These are phyloP conservation scores for Chlorella sorokiniana DNA, from an alignment of 139 green algal genomes.

Conservation along the genomic window DNA sequence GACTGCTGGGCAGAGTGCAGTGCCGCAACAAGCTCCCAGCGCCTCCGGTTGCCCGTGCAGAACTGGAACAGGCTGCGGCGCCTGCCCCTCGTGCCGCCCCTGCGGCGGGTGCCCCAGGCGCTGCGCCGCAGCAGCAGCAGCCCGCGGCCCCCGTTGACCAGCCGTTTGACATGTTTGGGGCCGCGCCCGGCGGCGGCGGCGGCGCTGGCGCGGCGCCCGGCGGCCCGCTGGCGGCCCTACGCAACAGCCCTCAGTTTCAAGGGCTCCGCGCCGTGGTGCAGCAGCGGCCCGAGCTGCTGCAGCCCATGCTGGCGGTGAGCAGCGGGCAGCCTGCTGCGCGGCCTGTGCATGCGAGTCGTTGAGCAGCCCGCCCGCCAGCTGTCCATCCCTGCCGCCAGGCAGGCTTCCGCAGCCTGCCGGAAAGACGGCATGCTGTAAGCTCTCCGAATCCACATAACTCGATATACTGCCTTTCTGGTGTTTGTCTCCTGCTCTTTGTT, in stretches of 20 bases:
- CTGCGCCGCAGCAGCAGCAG: slow-evolving; percentile 34
- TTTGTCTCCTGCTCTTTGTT: neutral
- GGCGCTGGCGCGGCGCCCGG: slow-evolving; percentile 15
- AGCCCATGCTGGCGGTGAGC: slow-evolving; percentile 90
- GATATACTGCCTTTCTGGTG: neutral
- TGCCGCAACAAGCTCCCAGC: neutral
- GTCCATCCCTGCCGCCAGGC: too few species aligned
- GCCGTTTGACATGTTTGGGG: slow-evolving; percentile 92
- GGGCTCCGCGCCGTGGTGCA: slow-evolving; percentile 87
- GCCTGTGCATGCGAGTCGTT: too few species aligned
- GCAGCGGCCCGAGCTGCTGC: slow-evolving; percentile 88
- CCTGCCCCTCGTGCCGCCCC: slow-evolving; percentile 19
- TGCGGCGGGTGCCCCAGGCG: slow-evolving; percentile 17
- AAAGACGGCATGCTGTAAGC: too few species aligned
- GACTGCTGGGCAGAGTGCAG: neutral
- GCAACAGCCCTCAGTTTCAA: slow-evolving; percentile 85
- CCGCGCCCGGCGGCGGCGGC: slow-evolving; percentile 32
- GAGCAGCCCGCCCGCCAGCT: too few species aligned
- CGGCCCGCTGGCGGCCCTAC: slow-evolving; percentile 82
- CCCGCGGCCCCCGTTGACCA: slow-evolving; percentile 50
- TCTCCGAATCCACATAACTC: neutral
- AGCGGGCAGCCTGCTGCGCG: too few species aligned
- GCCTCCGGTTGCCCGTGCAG: slow-evolving; percentile 29
- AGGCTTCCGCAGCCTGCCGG: too few species aligned
- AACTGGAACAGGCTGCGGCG: slow-evolving; percentile 12